These are phyloP conservation scores for Teunomyces aglyptinius DNA, from an alignment of 805 yeast genomes.

Conservation along the genomic window DNA sequence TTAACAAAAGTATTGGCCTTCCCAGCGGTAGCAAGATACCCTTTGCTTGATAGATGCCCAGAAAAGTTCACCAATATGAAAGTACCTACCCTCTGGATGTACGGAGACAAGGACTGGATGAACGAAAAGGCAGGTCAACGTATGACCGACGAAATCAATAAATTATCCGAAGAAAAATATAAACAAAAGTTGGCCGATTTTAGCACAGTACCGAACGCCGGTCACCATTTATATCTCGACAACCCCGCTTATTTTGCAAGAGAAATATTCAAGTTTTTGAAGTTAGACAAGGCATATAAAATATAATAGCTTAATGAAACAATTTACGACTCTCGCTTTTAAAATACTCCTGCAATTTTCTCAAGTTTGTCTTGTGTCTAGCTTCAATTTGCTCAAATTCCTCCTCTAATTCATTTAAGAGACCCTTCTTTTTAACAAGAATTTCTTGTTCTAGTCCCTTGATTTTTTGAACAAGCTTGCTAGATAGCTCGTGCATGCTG, in stretches of 20 bases:
- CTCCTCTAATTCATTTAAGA: background rate
- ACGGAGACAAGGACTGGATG: constrained; percentile 76
- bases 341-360: background rate
- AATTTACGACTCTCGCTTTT: background rate
- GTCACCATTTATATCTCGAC: constrained; percentile 56
- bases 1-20: constrained; percentile 58
- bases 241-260: constrained; percentile 40
- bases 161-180: constrained; percentile 27
- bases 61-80: constrained; percentile 36
- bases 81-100: constrained; percentile 55
- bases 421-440: background rate
- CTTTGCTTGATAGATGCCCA: constrained; percentile 53
- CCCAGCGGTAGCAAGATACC: constrained; percentile 57
- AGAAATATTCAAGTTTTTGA: constrained; percentile 33
- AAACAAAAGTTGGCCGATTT: constrained; percentile 29
- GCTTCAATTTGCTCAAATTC: constrained; percentile 1
- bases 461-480: background rate
- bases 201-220: constrained; percentile 41
- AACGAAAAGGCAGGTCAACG: constrained; percentile 54
- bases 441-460: background rate
- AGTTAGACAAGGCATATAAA: constrained; percentile 11
- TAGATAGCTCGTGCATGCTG: background rate
- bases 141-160: constrained; percentile 21
- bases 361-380: background rate
- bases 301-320: background rate